These are phyloP conservation scores for Ceratocystis ficicola DNA, from an alignment of 2,329 filamentous ascomycete genomes.

Conservation along the genomic window DNA sequence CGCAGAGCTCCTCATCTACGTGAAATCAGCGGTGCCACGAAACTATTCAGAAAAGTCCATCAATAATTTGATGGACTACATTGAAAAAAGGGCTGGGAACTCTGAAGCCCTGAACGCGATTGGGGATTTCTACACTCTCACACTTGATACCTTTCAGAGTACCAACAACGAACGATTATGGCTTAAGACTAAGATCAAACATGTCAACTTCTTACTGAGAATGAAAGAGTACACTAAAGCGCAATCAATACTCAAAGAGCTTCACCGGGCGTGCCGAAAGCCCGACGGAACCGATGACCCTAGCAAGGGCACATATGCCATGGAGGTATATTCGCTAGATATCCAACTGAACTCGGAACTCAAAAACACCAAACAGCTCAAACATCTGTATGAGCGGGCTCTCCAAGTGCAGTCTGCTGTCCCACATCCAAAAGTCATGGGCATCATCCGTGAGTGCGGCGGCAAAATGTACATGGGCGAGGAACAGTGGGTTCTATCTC, in stretches of 20 bases:
- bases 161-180: conserved; percentile 96
- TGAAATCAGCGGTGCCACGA: conserved; percentile 89
- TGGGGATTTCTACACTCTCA: conserved; percentile 90
- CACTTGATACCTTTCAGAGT: conserved; percentile 85
- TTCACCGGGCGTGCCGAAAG: conserved; percentile 78
- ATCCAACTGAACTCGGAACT: conserved; percentile 98
- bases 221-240: conserved; percentile 76
- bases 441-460: conserved; percentile 94
- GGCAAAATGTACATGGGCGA: conserved; percentile 99
- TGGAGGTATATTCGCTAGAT: conserved; percentile 92
- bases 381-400: conserved; percentile 81
- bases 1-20: conserved; percentile 87
- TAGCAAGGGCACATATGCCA: conserved; percentile 88
- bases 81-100: conserved; percentile 74
- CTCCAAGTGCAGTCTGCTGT: conserved; percentile 92
- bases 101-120: conserved; percentile 63
- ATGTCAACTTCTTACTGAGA: conserved; percentile 81
- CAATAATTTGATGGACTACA: conserved; percentile 97
- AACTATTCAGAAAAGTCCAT: conserved; percentile 99
- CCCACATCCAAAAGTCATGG: conserved; percentile 97
- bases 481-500: conserved; percentile 96
- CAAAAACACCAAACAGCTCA: conserved; percentile 93
- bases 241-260: conserved; percentile 70
- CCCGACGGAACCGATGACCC: conserved; percentile 82
- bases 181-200: conserved; percentile 97